phyloP scores from a whole-genome alignment of 352 stramenopile genomes.

The Pythium aristosporum region DNA sequence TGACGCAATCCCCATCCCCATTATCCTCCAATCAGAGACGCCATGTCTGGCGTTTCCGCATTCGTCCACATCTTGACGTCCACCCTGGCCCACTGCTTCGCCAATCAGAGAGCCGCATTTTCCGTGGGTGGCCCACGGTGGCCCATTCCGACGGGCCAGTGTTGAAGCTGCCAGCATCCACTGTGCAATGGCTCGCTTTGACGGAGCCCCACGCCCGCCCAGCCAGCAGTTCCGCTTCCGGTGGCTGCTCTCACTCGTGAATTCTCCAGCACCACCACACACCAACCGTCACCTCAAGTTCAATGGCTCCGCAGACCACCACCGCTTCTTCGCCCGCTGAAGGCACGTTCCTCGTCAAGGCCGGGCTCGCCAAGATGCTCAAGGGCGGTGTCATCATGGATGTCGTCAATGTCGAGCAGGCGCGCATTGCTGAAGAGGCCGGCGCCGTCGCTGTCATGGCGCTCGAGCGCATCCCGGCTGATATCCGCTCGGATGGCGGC shows the following conservation, averaged over 20 bases:
- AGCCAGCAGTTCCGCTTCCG: constrained; percentile 5
- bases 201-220: background rate
- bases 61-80: constrained; percentile 15
- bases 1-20: constrained; percentile 16
- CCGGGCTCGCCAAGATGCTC: constrained; percentile 97
- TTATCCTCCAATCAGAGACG: constrained; percentile 18
- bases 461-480: constrained; percentile 97
- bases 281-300: constrained; percentile 3
- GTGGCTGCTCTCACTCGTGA: constrained; percentile 9
- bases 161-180: constrained; percentile 21
- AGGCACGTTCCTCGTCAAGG: constrained; percentile 93
- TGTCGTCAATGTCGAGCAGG: constrained; percentile 90
- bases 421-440: constrained; percentile 96
- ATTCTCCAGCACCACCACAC: constrained; percentile 18
- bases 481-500: constrained; percentile 96
- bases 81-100: background rate
- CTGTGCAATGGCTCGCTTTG: background rate
- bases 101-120: constrained; percentile 16
- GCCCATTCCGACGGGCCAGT: constrained; percentile 24
- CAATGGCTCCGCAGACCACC: constrained; percentile 33
- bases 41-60: background rate
- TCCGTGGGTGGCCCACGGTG: constrained; percentile 24
- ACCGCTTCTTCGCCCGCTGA: constrained; percentile 40
- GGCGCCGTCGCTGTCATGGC: constrained; percentile 98
- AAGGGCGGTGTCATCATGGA: constrained; percentile 99